Percentiles rank a stretch among this genome's conserved stretches.
These are phyloP conservation scores for Puccinia horiana DNA, from an alignment of 1,284 basidiomycete genomes.

Conservation along the genomic window DNA sequence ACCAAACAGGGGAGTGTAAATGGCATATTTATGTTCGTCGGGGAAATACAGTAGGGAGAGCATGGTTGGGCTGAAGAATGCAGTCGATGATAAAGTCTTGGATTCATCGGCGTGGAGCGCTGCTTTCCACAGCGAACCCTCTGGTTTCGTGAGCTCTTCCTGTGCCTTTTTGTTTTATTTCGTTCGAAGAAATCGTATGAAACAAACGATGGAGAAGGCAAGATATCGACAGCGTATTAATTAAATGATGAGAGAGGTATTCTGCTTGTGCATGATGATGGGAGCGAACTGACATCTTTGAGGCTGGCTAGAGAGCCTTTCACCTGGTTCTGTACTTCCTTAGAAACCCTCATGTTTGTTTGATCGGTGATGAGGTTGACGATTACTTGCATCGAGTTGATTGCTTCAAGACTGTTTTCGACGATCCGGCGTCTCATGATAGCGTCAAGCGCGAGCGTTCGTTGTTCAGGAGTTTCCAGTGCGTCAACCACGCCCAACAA, in stretches of 20 bases:
- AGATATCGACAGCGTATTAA: background rate
- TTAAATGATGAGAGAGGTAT: background rate
- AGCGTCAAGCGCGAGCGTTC: conserved; percentile 67
- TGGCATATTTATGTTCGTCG: conserved; percentile 59
- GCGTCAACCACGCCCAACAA: conserved; percentile 13
- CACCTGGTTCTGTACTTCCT: conserved; percentile 73
- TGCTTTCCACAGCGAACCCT: conserved; percentile 62
- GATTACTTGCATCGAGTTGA: conserved; percentile 77
- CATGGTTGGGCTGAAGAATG: conserved; percentile 97
- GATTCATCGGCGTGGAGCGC: conserved; percentile 71
- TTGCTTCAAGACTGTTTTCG: conserved; percentile 70
- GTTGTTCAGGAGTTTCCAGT: conserved; percentile 16
- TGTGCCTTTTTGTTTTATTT: conserved; percentile 19
- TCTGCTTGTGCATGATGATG: background rate
- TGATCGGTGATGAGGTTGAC: conserved; percentile 78
- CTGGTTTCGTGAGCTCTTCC: conserved; percentile 53
- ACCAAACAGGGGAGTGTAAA: conserved; percentile 58
- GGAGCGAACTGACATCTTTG: conserved; percentile 65
- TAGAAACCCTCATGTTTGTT: conserved; percentile 82
- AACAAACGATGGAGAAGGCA: background rate
- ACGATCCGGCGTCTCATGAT: conserved; percentile 71
- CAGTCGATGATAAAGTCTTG: conserved; percentile 73
- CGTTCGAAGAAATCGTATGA: conserved; percentile 9
- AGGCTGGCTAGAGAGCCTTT: conserved; percentile 70
- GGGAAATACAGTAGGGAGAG: conserved; percentile 88